These are phyloP conservation scores for Diversispora eburnea DNA, from an alignment of 192 early-diverging fungal species.

Conservation along the genomic window DNA sequence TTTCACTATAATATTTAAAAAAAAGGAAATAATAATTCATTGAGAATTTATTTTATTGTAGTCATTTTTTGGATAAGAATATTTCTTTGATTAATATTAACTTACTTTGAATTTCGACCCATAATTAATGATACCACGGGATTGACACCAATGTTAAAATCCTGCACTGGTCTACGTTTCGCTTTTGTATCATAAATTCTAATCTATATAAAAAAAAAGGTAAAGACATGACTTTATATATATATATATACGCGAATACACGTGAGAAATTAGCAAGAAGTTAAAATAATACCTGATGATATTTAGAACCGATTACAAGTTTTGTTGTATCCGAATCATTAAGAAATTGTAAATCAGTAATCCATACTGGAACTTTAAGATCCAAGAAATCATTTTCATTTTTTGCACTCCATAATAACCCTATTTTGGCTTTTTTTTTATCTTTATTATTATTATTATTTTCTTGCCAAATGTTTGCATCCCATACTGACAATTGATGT, in stretches of 20 bases:
- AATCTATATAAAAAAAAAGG: constrained; percentile 45
- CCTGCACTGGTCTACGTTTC: constrained; percentile 64
- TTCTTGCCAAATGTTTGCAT: constrained; percentile 40
- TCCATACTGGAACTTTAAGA: constrained; percentile 82
- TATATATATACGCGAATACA: no score
- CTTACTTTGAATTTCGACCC: constrained; percentile 38
- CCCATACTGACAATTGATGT: constrained; percentile 79
- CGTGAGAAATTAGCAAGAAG: neutral
- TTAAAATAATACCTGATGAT: constrained; percentile 50
- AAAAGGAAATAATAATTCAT: neutral
- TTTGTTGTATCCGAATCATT: constrained; percentile 47
- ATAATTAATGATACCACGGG: constrained; percentile 57
- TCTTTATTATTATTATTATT: constrained; percentile 18
- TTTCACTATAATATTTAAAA: constrained; percentile 38
- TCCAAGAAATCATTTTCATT: constrained; percentile 85
- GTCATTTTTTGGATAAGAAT: neutral
- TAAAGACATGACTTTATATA: neutral
- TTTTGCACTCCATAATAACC: constrained; percentile 77
- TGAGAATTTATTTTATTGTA: neutral
- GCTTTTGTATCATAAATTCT: constrained; percentile 79
- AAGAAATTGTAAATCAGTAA: constrained; percentile 78
- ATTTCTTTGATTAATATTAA: neutral
- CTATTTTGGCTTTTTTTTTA: constrained; percentile 24
- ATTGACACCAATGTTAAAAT: constrained; percentile 63
- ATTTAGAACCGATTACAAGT: constrained; percentile 66